A percentile compares a stretch with the other conserved stretches of the same genome.
Evolutionary conservation across 257 asterid species (phyloP).

Genomic region (Solanum chmielewskii): DNA sequence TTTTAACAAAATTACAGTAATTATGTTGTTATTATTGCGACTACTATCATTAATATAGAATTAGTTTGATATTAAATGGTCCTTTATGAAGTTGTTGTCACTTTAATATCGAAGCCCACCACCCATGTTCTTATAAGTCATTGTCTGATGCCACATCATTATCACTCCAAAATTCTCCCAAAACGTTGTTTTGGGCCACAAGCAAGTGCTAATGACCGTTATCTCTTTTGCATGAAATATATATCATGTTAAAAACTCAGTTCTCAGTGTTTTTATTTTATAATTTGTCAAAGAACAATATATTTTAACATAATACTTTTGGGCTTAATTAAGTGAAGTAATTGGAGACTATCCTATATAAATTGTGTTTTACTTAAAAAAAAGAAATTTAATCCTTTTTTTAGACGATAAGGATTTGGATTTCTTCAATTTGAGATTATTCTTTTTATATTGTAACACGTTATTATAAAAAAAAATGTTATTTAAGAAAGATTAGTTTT

Average conservation of each 20-base stretch:
- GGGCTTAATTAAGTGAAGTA: not conserved
- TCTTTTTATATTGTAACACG: too few species aligned
- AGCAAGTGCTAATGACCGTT: not conserved
- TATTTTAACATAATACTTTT: not conserved
- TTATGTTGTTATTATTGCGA: too few species aligned
- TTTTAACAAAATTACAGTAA: fast-evolving
- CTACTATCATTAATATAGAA: not conserved
- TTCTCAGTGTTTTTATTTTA: not conserved
- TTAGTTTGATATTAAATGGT: not conserved
- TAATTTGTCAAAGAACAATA: not conserved
- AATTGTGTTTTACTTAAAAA: too few species aligned
- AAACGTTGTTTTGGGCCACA: not conserved
- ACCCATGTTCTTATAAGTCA: not conserved
- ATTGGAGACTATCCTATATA: not conserved
- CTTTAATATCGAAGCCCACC: not conserved
- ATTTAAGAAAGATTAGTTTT: too few species aligned
- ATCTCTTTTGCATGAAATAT: not conserved
- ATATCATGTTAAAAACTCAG: not conserved
- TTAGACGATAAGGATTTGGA: too few species aligned
- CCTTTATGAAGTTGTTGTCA: not conserved
- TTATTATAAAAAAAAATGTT: too few species aligned
- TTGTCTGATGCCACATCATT: not conserved
- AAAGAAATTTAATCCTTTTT: not conserved
- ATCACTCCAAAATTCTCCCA: not conserved
- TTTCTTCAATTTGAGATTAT: not conserved